Evolutionary conservation across 805 yeast genomes (phyloP).

Genomic region (Candida krabiensis): DNA sequence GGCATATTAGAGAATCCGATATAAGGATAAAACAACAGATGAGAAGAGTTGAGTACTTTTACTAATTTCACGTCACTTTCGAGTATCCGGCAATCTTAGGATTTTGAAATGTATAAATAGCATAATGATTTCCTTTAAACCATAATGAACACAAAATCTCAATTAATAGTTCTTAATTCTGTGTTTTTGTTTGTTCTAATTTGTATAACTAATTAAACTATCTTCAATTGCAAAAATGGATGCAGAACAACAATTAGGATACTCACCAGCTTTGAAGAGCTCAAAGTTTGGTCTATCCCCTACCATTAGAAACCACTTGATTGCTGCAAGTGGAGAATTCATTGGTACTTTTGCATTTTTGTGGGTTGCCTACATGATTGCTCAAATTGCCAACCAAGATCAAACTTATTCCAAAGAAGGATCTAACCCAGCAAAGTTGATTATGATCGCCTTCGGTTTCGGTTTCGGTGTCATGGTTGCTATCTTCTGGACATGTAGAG

Average conservation of each 20-base stretch:
- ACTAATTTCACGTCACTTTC: too few species aligned
- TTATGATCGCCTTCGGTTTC: conserved; percentile 83
- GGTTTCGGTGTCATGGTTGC: conserved; percentile 82
- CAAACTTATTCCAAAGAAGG: conserved; percentile 30
- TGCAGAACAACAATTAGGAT: conserved; percentile 41
- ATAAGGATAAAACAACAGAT: too few species aligned
- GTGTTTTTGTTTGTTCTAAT: not conserved
- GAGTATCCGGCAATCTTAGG: too few species aligned
- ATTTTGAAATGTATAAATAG: conserved; percentile 2
- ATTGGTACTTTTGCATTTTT: conserved; percentile 83
- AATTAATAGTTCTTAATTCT: not conserved
- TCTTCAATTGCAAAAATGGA: conserved; percentile 23
- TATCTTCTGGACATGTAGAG: conserved; percentile 66
- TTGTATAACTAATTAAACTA: not conserved
- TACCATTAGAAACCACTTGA: conserved; percentile 54
- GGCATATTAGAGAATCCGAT: too few species aligned
- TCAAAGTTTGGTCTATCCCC: conserved; percentile 41
- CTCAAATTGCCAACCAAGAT: conserved; percentile 68
- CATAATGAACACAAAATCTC: too few species aligned
- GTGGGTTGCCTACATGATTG: conserved; percentile 80
- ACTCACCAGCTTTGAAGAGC: conserved; percentile 38
- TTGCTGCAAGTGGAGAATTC: conserved; percentile 79
- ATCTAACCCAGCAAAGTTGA: conserved; percentile 58
- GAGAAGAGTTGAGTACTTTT: too few species aligned
- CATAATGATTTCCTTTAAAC: not conserved